Conservation (phyloP, 495 filamentous ascomycete species). For the Neurospora terricola region DNA sequence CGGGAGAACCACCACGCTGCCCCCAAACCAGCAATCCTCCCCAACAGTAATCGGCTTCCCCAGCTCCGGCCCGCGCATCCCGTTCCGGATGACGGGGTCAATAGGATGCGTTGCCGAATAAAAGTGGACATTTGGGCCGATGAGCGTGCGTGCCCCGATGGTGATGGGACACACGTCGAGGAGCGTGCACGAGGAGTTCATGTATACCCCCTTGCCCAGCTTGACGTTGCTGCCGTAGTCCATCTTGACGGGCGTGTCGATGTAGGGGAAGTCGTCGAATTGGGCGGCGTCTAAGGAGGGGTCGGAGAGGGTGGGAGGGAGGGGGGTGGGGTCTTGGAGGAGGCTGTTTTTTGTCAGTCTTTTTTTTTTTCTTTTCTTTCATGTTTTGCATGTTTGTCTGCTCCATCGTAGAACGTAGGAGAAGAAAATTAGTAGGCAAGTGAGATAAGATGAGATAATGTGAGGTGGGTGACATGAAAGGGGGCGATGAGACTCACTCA, state of each 20-base stretch:
- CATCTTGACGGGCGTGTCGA: conserved; percentile 59
- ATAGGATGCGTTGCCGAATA: conserved; percentile 67
- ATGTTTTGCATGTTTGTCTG: too few relatives aligned
- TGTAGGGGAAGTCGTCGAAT: conserved; percentile 52
- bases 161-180: conserved; percentile 70
- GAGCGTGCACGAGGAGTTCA: conserved; percentile 69
- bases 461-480: not conserved
- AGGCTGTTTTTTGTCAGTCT: conserved; percentile 32
- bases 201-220: conserved; percentile 56
- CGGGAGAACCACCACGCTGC: conserved; percentile 61
- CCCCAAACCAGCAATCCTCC: conserved; percentile 86
- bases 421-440: not conserved
- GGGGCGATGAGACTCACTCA: conserved; percentile 44
- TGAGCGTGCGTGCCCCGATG: conserved; percentile 67
- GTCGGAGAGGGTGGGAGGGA: conserved; percentile 45
- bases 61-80: conserved; percentile 61
- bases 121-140: conserved; percentile 71
- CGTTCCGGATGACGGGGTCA: conserved; percentile 63
- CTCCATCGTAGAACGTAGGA: too few relatives aligned
- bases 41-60: conserved; percentile 69
- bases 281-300: conserved; percentile 50
- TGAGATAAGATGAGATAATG: not conserved
- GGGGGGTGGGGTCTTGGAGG: conserved; percentile 46
- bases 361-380: not conserved
- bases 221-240: conserved; percentile 72